phyloP scores from a whole-genome alignment of 495 filamentous ascomycete species.

The Extremus antarcticus region DNA sequence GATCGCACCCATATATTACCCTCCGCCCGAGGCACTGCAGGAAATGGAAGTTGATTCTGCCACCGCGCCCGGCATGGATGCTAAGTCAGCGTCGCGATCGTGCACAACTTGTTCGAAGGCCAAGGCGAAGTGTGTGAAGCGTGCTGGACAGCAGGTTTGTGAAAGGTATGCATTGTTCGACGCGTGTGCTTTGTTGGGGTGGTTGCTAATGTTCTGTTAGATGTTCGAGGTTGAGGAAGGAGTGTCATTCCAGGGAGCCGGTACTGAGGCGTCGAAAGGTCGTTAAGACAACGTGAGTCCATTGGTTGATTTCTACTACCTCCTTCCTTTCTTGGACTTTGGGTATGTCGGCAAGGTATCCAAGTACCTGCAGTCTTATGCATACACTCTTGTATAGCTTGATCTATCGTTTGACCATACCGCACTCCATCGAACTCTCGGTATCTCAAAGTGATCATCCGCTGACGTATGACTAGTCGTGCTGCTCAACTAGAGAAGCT shows the following conservation, averaged over 20 bases:
- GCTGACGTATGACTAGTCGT: slow-evolving; percentile 5
- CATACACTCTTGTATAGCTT: too few relatives aligned
- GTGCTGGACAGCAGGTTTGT: slow-evolving; percentile 2
- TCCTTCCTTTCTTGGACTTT: background rate
- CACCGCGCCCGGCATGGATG: slow-evolving; percentile 1
- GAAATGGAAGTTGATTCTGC: slow-evolving; percentile 8
- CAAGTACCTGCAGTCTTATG: too few relatives aligned
- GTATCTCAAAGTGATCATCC: background rate
- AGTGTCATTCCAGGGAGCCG: slow-evolving; percentile 12
- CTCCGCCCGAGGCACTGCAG: background rate
- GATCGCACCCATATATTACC: background rate
- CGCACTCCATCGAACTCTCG: too few relatives aligned
- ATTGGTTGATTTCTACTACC: background rate
- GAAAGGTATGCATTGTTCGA: slow-evolving; percentile 9
- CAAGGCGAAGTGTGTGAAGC: slow-evolving; percentile 18
- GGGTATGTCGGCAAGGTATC: too few relatives aligned
- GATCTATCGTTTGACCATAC: too few relatives aligned
- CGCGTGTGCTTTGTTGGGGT: background rate
- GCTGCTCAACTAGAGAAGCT: slow-evolving; percentile 28
- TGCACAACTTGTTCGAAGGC: slow-evolving; percentile 18
- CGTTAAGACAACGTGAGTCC: slow-evolving; percentile 16
- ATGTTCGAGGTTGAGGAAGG: slow-evolving; percentile 15
- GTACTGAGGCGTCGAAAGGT: slow-evolving; percentile 7
- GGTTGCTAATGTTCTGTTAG: slow-evolving; percentile 2
- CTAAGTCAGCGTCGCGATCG: slow-evolving; percentile 3